Percentiles rank a stretch among this genome's conserved stretches.
These are phyloP conservation scores for Colletotrichum sp. DNA, from an alignment of 2,329 filamentous ascomycete genomes.

Conservation along the genomic window DNA sequence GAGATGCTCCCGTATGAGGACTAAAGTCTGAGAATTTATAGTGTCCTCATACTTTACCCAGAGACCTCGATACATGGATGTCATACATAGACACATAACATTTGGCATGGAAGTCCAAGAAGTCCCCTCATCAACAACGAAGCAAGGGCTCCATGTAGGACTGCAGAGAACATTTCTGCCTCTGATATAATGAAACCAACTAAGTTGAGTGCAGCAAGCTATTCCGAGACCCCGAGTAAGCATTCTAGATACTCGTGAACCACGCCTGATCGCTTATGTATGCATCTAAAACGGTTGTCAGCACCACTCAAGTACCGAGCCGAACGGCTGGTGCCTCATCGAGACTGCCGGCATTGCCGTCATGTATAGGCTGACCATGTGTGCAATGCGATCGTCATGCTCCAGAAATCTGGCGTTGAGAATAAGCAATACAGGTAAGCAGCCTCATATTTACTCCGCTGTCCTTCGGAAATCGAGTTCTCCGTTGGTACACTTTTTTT, in stretches of 20 bases:
- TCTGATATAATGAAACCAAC: not conserved
- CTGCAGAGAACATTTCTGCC: not conserved
- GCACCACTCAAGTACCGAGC: not conserved
- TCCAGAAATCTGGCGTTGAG: not conserved
- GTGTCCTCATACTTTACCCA: not conserved
- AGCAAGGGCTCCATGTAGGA: not conserved
- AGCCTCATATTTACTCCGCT: not conserved
- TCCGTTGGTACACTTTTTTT: conserved; percentile 8
- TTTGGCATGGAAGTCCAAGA: not conserved
- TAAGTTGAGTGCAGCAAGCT: not conserved
- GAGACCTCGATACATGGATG: not conserved
- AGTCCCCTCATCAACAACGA: not conserved
- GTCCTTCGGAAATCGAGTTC: not conserved
- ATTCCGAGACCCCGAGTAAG: not conserved
- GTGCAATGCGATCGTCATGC: not conserved
- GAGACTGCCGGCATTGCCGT: not conserved
- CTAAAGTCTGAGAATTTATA: not conserved
- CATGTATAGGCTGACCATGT: not conserved
- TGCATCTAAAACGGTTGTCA: not conserved
- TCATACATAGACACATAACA: not conserved
- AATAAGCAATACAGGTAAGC: not conserved
- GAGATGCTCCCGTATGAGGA: not conserved
- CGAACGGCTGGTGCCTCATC: not conserved
- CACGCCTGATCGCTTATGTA: not conserved
- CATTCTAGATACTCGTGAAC: not conserved